A percentile compares a stretch with the other conserved stretches of the same genome.
Evolutionary conservation across 805 yeast species (phyloP).

Genomic region (Isabelozyma gotoi): DNA sequence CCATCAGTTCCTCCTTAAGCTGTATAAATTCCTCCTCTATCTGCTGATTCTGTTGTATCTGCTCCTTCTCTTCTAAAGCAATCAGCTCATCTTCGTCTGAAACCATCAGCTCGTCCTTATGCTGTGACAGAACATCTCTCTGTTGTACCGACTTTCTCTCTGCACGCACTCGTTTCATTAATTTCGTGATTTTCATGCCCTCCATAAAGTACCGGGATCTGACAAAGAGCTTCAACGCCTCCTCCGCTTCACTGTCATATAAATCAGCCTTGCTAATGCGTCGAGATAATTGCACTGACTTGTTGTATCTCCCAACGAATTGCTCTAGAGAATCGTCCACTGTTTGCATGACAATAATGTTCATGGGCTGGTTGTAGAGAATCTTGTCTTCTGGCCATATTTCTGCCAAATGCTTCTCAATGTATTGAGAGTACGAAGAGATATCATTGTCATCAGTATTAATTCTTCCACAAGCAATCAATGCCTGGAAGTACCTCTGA

Average conservation of each 20-base stretch:
- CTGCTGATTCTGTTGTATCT: no score
- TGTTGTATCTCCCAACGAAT: background rate
- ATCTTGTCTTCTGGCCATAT: background rate
- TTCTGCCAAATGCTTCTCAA: background rate
- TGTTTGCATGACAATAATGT: background rate
- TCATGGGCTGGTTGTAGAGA: background rate
- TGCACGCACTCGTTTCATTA: background rate
- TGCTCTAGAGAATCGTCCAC: background rate
- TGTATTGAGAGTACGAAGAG: background rate
- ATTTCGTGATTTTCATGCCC: background rate
- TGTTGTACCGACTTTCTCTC: background rate
- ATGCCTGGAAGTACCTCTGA: slow-evolving; percentile 9
- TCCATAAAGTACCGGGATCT: background rate
- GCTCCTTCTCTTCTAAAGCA: background rate
- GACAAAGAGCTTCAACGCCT: background rate
- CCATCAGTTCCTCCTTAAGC: no score
- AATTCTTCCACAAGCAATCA: slow-evolving; percentile 2
- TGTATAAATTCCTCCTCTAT: no score
- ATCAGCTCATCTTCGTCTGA: background rate
- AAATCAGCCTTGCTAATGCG: background rate
- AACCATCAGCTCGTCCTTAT: background rate
- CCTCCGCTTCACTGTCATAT: background rate
- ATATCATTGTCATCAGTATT: background rate
- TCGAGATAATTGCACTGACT: background rate
- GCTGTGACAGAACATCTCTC: background rate